Base-by-base conservation (phyloP, 2,329 filamentous ascomycete genomes). In the Clarireedia sp. region DNA sequence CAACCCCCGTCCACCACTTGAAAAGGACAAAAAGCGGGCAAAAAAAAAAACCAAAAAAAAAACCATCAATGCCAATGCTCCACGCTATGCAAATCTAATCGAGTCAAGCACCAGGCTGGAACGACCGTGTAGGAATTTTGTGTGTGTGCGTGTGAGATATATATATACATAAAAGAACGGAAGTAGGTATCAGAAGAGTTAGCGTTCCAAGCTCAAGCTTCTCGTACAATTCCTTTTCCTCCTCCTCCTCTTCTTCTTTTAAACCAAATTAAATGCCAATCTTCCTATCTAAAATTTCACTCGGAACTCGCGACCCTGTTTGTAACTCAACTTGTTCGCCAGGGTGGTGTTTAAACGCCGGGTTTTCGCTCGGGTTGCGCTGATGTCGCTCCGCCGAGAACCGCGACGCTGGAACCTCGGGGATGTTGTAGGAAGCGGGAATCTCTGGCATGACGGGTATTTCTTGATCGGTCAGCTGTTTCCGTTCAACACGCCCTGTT, bases 401-500 rank as follows among this genome's bases (percentile, higher is more conserved):
- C 10, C 63, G 40, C 14, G 59, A 46, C 5, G 41, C 40, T 1
- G 48, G 53, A 51, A 55, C 33, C 17, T 43, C 19, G 17, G 46
- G 26, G 16, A 23, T 14, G 8, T 47, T 50, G 37, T 50, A 50
- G 4, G 37, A 24, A 16, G 48, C 29, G 6, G 66, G 67, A 45
- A 67, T 55, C 24, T 59, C 55, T 17, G 62, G 67, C 55, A 66
- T 64, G 7, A 60, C 64, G 24, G 63, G 64, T 54, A 66, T 62
- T 46, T 68, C 68, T 40, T 66, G 37, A 12, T 59, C 51, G 37
- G 70, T 72, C 55, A 73, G 71, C 61, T 75, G 71, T 2, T 74
- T 75, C 24, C 76, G 72, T 62, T 75, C 75, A 29, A 82, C 67
- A 2, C 80, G 74, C 2, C 76, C 77, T 8, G 77, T 77, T 67